Evolutionary conservation across 2,329 filamentous ascomycete genomes (phyloP).

Genomic region (Pestalotiopsis sp.): DNA sequence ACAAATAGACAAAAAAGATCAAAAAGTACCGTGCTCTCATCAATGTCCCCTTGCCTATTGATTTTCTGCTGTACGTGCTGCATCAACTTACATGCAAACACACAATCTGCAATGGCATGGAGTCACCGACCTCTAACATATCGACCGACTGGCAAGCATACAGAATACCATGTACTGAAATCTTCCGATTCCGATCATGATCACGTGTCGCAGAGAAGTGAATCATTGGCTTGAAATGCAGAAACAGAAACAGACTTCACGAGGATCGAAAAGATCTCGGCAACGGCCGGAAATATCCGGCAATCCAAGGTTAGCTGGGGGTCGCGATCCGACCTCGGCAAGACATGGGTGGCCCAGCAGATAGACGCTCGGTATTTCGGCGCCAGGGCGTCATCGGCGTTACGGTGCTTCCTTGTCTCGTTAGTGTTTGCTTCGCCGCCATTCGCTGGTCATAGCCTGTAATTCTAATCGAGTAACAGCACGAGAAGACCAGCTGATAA

Average conservation of each 20-base stretch:
- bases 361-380: slow-evolving; percentile 12
- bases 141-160: not conserved
- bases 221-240: not conserved
- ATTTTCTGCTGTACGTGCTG: too few species aligned
- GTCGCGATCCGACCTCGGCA: slow-evolving; percentile 15
- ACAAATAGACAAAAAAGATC: slow-evolving; percentile 20
- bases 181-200: not conserved
- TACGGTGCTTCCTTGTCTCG: not conserved
- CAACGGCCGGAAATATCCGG: slow-evolving; percentile 12
- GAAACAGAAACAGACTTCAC: not conserved
- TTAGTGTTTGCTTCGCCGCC: not conserved
- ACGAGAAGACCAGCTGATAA: not conserved
- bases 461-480: not conserved
- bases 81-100: too few species aligned
- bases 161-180: not conserved
- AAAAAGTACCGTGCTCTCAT: slow-evolving; percentile 11
- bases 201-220: not conserved
- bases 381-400: slow-evolving; percentile 6
- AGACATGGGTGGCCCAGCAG: not conserved
- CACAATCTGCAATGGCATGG: too few species aligned
- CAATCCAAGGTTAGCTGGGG: slow-evolving; percentile 3
- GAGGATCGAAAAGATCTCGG: slow-evolving; percentile 1
- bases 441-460: not conserved
- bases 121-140: too few species aligned
- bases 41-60: not conserved